Evolutionary conservation across 2,329 filamentous ascomycete genomes (phyloP).

Genomic region (Fusarium newnesense): DNA sequence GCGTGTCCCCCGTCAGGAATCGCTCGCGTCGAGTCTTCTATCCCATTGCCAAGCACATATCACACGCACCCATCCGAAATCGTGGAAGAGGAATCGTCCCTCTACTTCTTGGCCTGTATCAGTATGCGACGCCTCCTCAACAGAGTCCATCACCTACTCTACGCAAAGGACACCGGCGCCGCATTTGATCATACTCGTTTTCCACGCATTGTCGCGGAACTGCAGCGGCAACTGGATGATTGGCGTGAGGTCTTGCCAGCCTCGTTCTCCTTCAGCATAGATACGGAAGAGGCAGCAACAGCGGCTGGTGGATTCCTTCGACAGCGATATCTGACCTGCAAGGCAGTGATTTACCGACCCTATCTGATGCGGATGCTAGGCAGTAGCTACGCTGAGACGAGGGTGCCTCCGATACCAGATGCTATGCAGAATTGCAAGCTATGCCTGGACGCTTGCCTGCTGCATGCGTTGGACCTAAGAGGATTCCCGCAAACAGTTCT

Average conservation of each 20-base stretch:
- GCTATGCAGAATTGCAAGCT: constrained; percentile 55
- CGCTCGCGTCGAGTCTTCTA: constrained; percentile 61
- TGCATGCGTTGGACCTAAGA: constrained; percentile 60
- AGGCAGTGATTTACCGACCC: constrained; percentile 63
- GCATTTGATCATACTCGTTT: constrained; percentile 57
- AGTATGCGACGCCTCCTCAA: constrained; percentile 61
- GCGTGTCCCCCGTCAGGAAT: constrained; percentile 62
- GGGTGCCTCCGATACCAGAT: constrained; percentile 45
- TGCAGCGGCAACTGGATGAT: constrained; percentile 60
- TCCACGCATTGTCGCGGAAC: constrained; percentile 58
- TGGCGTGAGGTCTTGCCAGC: constrained; percentile 59
- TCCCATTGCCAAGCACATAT: constrained; percentile 59
- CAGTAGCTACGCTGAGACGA: constrained; percentile 45
- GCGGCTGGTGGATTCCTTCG: constrained; percentile 60
- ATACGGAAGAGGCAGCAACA: constrained; percentile 45
- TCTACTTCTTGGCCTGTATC: constrained; percentile 65
- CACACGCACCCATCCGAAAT: constrained; percentile 53
- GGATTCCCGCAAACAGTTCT: constrained; percentile 62
- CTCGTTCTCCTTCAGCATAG: constrained; percentile 54
- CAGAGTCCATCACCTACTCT: constrained; percentile 60
- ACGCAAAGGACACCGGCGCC: constrained; percentile 57
- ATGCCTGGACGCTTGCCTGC: constrained; percentile 58
- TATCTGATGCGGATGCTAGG: constrained; percentile 62
- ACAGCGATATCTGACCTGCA: constrained; percentile 62
- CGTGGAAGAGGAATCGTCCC: constrained; percentile 58